Evolutionary conservation across 306 rosid species (phyloP), one percentile per base, ranked within the genome.

Genomic region (Gastrolobium bilobum): DNA sequence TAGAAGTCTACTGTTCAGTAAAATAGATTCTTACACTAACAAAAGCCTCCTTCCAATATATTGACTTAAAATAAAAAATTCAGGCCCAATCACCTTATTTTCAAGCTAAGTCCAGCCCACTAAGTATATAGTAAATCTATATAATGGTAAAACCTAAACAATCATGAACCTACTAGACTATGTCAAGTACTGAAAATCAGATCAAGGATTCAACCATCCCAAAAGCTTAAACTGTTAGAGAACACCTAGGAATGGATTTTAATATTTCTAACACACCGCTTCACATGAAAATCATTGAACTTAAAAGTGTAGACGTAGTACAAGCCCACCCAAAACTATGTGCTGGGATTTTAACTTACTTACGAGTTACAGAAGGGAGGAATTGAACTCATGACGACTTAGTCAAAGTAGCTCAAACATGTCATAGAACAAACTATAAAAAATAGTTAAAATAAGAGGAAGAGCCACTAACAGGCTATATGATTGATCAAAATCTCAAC

Each of bases 401-500:
- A 15, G 75, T 8, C 14, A n/a, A 69, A 35, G 20, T 37, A 33
- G 66, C 50, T 40, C 34, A 73, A 42, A 57, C 30, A 57, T n/a
- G 10, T 51, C 20, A 57, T 4, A 26, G 29, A 40, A 72, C 2
- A 20, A 29, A 29, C 13, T 40, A 51, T 29, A 52, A 2, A 31
- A 43, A 76, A 64, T 30, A 39, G 37, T 51, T 7, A 38, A 79
- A 54, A 14, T 44, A 37, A 35, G 15, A 42, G 30, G 50, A 58
- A 79, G 52, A 13, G 29, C n/a, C 78, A 29, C 11, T 30, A 10
- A 48, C 33, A 20, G 58, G 44, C 39, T 69, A 26, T 47, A 42
- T 42, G 20, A 34, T 70, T 69, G 59, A 59, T 57, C 13, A 68
- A 78, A 30, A 67, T 47, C 50, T 37, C 59, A 61, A 59, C 63